Evolutionary conservation across 768 basidiomycete species (phyloP).

Genomic region (Suillus fuscotomentosus): DNA sequence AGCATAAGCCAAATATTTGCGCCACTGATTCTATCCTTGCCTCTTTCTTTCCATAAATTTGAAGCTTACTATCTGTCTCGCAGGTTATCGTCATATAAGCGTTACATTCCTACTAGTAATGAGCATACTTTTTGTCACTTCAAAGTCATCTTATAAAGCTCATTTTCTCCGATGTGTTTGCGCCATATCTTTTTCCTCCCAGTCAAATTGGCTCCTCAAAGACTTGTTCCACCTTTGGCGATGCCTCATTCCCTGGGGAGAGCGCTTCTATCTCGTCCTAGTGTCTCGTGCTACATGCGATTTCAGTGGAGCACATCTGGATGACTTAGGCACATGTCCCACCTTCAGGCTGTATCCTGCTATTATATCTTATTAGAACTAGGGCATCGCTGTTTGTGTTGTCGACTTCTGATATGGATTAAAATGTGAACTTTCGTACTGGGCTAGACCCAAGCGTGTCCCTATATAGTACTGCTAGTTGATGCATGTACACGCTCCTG

Average conservation of each 20-base stretch:
- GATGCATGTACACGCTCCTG: too few relatives aligned
- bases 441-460: too few relatives aligned
- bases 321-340: not conserved
- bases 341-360: not conserved
- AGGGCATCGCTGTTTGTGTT: too few relatives aligned
- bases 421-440: too few relatives aligned
- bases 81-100: not conserved
- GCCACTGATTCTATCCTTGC: conserved; percentile 46
- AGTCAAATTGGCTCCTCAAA: conserved; percentile 30
- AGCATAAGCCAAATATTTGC: conserved; percentile 70
- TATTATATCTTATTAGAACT: too few relatives aligned
- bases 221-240: conserved; percentile 13
- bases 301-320: not conserved
- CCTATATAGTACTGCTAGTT: too few relatives aligned
- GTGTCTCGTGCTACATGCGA: not conserved
- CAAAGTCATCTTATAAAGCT: not conserved
- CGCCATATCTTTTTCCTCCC: conserved; percentile 10
- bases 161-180: not conserved
- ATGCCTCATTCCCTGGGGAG: conserved; percentile 36
- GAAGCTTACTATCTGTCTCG: not conserved
- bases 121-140: not conserved
- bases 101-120: not conserved
- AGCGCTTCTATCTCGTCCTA: conserved; percentile 16
- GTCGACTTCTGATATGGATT: too few relatives aligned
- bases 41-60: not conserved